Evolutionary conservation across 169 alveolate genomes (phyloP), one percentile per base, ranked within the genome.

Genomic region (Plasmodium gaboni): DNA sequence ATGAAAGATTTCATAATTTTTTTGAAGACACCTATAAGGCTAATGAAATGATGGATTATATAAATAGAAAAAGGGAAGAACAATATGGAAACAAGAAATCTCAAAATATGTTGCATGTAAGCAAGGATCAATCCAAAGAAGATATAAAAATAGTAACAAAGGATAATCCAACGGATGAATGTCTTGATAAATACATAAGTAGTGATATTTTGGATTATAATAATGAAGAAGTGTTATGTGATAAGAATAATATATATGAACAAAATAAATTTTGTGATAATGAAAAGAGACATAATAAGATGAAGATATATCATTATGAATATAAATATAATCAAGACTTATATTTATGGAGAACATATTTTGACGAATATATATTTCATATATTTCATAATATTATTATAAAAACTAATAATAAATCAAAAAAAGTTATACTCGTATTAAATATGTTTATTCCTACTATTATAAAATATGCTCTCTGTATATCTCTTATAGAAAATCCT

Each of bases 391-490:
- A 38, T 22, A 38, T 83, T 1, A 9, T 48, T 53, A 38, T 38
- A 5, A 83, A 70, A 68, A 69, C 91, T 26, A 69, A 17, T 55
- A 83, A 32, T 24, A 83, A 68, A 48, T 53, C 85, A 59, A 83
- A 83, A 83, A 83, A 83, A 24, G 91, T 83, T 17, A 70, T 83
- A 55, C 63, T 83, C 2, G 74, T 83, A 42, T 68, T 83, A 73
- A 83, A 83, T 32, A 83, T 83, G 91, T 83, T 83, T 48, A 53
- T 83, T 3, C 91, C 91, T 15, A 83, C 91, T 22, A 42, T 83
- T 32, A 83, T 83, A 42, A 68, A 70, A 83, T 83, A 83, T 83
- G 17, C 91, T 73, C 85, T 83, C 9, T 83, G 91, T 50, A 83
- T 68, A 69, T 15, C 74, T 83, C 70, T 83, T 26, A 69, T 83